Evolutionary conservation across 164 flowering plant species (phyloP), one percentile per base, ranked within the genome.

Genomic region (Warburgia ugandensis): DNA sequence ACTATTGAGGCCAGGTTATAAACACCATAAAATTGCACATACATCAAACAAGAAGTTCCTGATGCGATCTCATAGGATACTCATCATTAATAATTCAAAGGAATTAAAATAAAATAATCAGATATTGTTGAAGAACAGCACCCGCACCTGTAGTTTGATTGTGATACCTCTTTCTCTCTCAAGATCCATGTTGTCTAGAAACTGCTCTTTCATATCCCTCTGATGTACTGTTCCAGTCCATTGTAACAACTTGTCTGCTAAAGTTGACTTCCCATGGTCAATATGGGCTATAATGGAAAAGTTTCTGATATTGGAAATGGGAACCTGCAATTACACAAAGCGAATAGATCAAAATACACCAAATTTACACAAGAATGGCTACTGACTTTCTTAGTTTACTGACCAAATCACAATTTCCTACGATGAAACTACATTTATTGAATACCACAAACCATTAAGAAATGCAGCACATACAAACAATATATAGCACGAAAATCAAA

Each of bases 101-200:
- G 20, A 13, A 6, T 16, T 39, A 39, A 37, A 13, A n/a, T 37
- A 0, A n/a, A 37, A n/a, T 7, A 1, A 37, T 37, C 14, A 37
- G 4, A 37, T 5, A 5, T 7, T 37, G 13, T 13, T 4, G 17
- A 11, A 5, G 13, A 13, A 37, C 13, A 4, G 41, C 13, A 37
- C 41, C 41, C 17, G 41, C 25, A 86, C 96, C 95, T 92, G 98
- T 11, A 92, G 66, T 65, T 92, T 87, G 65, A 92, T 92, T 0
- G 98, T 92, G 69, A 92, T 92, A 59, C 98, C 98, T 61, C 98
- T 70, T 62, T 92, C 98, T 61, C 98, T 77, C 74, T 92, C 98
- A 48, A 92, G 68, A 56, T 92, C 98, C 98, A 92, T 92, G 69
- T 85, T 92, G 68, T 92, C 98, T 30, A 92, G 80, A 74, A 87